These are phyloP conservation scores for Ustilago xerochloae DNA, from an alignment of 1,284 basidiomycete genomes.

Conservation along the genomic window DNA sequence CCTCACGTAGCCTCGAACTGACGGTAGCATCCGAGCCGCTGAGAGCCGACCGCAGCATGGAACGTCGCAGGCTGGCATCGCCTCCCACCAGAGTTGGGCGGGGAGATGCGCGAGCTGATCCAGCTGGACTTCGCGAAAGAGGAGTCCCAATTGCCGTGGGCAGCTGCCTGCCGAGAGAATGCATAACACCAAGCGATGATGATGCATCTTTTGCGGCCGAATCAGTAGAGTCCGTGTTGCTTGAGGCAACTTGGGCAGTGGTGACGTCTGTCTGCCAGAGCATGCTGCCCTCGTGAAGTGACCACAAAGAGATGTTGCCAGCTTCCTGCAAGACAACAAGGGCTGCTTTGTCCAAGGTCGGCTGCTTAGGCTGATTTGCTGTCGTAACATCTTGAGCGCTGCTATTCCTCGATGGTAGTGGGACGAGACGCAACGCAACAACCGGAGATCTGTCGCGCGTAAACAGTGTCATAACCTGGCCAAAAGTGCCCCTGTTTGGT, in stretches of 20 bases:
- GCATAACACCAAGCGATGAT: conserved; percentile 25
- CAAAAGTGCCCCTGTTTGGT: conserved; percentile 27
- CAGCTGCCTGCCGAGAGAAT: conserved; percentile 32
- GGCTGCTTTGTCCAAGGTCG: conserved; percentile 7
- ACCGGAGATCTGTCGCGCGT: conserved; percentile 37
- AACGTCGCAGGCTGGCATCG: conserved; percentile 26
- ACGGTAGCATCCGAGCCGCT: conserved; percentile 17
- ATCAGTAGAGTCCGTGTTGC: conserved; percentile 7
- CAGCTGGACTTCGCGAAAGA: conserved; percentile 35
- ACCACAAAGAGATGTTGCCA: conserved; percentile 43
- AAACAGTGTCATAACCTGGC: conserved; percentile 22
- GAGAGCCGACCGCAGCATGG: conserved; percentile 31
- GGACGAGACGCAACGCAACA: conserved; percentile 34
- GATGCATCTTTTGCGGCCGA: conserved; percentile 2
- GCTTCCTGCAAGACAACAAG: conserved; percentile 44
- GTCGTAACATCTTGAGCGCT: not conserved
- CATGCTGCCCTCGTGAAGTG: conserved; percentile 24
- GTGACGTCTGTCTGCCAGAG: conserved; percentile 39
- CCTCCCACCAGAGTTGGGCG: conserved; percentile 15
- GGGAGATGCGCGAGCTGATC: conserved; percentile 31
- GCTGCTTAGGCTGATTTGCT: not conserved
- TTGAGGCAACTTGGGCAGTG: conserved; percentile 1
- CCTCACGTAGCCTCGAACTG: conserved; percentile 18
- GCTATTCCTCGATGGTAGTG: not conserved
- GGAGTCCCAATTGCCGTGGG: conserved; percentile 34